Evolutionary conservation across 345 rosid species (phyloP), one percentile per base, ranked within the genome.

Genomic region (Excoecaria agallocha): DNA sequence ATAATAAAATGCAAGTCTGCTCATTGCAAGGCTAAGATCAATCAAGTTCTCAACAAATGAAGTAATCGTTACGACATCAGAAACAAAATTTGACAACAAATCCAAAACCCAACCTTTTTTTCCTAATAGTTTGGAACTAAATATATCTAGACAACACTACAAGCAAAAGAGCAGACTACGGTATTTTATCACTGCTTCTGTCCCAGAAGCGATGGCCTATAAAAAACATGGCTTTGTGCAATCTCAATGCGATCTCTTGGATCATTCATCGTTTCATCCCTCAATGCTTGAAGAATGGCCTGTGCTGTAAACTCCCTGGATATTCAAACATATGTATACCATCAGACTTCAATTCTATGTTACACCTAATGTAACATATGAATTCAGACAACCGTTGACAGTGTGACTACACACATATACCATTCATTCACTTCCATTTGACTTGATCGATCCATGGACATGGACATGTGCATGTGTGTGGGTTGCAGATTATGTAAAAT

Each of bases 161-260:
- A 24, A 4, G 9, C 30, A 38, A 62, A 48, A 46, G 25, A 19
- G n/a, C 37, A 73, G 51, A 25, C 19, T 19, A 2, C 30, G 2
- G 30, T 57, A 22, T 1, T 25, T 8, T 12, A 37, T 78, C 79
- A 85, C 24, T 86, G 83, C 43, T 69, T 49, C n/a, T 70, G 78
- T 38, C 82, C 76, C 13, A 74, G 76, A 22, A 74, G 82, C 24
- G 82, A 46, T 25, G 82, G 75, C 45, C 72, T 70, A 49, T 70
- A 75, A 60, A 73, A 45, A 59, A 73, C 76, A 11, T 70, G 73
- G 62, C 70, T 78, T 57, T 76, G 80, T 20, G 80, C 82, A 37
- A 79, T 79, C 67, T 74, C 75, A 6, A 79, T 74, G 16, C 78
- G 78, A 56, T 79, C 82, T 69, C 82, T 79, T 46, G 82, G 82